phyloP scores from a whole-genome alignment of 352 stramenopile species.

The Globisporangium alternatum region DNA sequence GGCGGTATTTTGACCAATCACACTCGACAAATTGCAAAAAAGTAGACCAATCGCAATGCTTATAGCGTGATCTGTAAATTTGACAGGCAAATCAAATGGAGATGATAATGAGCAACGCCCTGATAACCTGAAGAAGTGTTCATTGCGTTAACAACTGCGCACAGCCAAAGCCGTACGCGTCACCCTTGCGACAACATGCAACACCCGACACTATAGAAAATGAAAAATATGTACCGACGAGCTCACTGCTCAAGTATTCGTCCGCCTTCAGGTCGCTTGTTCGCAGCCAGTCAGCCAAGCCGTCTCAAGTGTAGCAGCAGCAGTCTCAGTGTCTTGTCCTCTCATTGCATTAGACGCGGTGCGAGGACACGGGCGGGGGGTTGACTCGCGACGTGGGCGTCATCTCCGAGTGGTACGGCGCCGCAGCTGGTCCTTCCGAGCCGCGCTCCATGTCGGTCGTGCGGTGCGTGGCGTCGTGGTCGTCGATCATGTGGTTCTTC shows the following conservation, averaged over 20 bases:
- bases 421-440: conserved; percentile 9
- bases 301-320: background rate
- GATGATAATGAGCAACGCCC: background rate
- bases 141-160: background rate
- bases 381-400: conserved; percentile 13
- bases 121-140: background rate
- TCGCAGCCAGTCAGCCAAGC: background rate
- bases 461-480: conserved; percentile 22
- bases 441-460: background rate
- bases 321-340: conserved; percentile 15
- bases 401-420: conserved; percentile 9
- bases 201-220: background rate
- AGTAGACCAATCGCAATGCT: background rate
- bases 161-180: background rate
- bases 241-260: background rate
- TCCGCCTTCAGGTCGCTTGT: background rate
- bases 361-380: background rate
- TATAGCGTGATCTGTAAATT: background rate
- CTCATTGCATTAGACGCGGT: conserved; percentile 12
- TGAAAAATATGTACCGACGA: conserved; percentile 1
- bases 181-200: background rate
- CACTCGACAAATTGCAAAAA: background rate
- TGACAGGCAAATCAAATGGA: background rate
- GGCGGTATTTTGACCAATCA: background rate
- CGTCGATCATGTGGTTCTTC: conserved; percentile 16